A percentile compares a stretch with the other conserved stretches of the same genome.
Evolutionary conservation across 2,329 filamentous ascomycete species (phyloP).

Genomic region (Ilyonectria mors-panacis): DNA sequence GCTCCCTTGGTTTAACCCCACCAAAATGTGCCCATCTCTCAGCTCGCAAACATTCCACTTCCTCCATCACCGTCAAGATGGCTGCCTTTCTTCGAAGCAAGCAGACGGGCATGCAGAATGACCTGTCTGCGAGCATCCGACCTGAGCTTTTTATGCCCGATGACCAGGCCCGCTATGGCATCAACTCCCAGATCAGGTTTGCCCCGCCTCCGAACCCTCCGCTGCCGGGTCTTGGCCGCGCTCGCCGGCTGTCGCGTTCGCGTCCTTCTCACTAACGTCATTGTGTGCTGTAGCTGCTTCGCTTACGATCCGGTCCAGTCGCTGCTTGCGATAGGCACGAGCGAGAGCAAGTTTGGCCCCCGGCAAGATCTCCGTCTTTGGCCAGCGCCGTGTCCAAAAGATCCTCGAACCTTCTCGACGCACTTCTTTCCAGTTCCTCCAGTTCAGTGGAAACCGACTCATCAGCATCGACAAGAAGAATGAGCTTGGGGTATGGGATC

Average conservation of each 20-base stretch:
- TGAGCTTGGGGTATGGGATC: conserved; percentile 87
- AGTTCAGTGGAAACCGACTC: conserved; percentile 90
- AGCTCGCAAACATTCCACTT: conserved; percentile 32
- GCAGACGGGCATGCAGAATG: conserved; percentile 92
- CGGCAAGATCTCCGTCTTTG: conserved; percentile 91
- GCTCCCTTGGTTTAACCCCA: conserved; percentile 39
- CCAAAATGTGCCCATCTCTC: conserved; percentile 39
- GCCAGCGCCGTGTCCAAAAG: conserved; percentile 84
- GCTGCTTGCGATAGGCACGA: conserved; percentile 91
- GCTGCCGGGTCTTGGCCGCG: conserved; percentile 9
- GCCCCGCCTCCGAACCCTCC: conserved; percentile 37
- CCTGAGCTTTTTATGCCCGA: conserved; percentile 86
- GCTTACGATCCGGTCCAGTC: conserved; percentile 96
- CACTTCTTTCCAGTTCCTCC: conserved; percentile 81
- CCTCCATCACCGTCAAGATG: conserved; percentile 67
- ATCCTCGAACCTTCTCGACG: conserved; percentile 79
- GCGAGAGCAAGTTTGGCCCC: conserved; percentile 87
- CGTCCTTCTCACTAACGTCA: conserved; percentile 37
- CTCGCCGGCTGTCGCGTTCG: neutral
- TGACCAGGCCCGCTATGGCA: conserved; percentile 85
- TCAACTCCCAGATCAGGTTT: conserved; percentile 81
- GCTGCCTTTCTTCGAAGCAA: conserved; percentile 90
- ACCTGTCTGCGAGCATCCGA: conserved; percentile 86
- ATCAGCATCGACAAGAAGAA: conserved; percentile 88
- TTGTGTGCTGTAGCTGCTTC: conserved; percentile 70